phyloP scores from a whole-genome alignment of 2,329 filamentous ascomycete species.

The Phaeophleospora eucalypticola region DNA sequence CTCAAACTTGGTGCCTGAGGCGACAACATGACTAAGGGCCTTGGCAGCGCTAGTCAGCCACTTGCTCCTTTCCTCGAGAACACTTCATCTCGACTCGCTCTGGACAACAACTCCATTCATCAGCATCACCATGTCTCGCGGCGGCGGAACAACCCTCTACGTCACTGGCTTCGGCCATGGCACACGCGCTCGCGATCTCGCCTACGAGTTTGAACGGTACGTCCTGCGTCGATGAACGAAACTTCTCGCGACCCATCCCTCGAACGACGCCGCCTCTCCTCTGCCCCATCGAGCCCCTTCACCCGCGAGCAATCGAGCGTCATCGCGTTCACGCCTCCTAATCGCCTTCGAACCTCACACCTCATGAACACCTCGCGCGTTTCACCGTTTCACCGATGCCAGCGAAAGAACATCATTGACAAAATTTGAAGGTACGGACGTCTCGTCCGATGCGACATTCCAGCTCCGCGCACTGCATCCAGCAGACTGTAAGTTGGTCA shows the following conservation, averaged over 20 bases:
- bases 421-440: slow-evolving; percentile 76
- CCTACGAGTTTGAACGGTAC: slow-evolving; percentile 99
- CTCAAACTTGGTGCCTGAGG: no score
- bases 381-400: neutral
- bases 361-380: neutral
- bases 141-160: slow-evolving; percentile 84
- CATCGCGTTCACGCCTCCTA: neutral
- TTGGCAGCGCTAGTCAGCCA: neutral
- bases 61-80: neutral
- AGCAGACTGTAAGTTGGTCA: slow-evolving; percentile 91
- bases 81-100: neutral
- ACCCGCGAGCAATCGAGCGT: neutral
- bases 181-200: slow-evolving; percentile 96
- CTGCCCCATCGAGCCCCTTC: slow-evolving; percentile 1
- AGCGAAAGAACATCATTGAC: slow-evolving; percentile 33
- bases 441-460: slow-evolving; percentile 96
- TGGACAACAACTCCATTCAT: slow-evolving; percentile 4
- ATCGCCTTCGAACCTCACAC: neutral
- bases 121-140: slow-evolving; percentile 70
- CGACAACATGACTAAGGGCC: no score
- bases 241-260: slow-evolving; percentile 1
- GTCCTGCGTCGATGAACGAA: slow-evolving; percentile 47
- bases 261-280: neutral
- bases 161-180: slow-evolving; percentile 99
- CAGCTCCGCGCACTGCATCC: slow-evolving; percentile 85